These are phyloP conservation scores for Paramecium sonneborni DNA, from an alignment of 73 alveolate genomes.

Conservation along the genomic window DNA sequence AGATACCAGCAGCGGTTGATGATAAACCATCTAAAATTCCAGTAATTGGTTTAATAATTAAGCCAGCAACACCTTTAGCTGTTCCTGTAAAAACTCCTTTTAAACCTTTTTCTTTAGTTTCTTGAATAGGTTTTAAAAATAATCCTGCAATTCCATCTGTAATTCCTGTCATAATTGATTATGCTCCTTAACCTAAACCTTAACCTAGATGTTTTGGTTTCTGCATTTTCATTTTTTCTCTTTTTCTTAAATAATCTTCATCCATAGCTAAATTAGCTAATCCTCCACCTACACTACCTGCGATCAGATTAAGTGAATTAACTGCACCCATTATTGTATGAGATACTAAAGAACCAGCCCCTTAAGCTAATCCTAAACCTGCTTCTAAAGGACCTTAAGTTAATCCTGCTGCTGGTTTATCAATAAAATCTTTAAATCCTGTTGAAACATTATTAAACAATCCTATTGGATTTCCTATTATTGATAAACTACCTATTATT, in stretches of 20 bases:
- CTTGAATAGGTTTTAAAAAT: slow-evolving; percentile 51
- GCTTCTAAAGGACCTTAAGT: slow-evolving; percentile 62
- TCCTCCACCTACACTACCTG: slow-evolving; percentile 62
- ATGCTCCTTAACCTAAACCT: slow-evolving; percentile 14
- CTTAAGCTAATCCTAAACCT: slow-evolving; percentile 58
- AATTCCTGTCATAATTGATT: slow-evolving; percentile 32
- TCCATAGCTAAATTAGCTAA: slow-evolving; percentile 45
- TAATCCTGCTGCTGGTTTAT: slow-evolving; percentile 49
- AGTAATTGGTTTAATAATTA: slow-evolving; percentile 54
- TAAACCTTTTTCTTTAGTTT: slow-evolving; percentile 47
- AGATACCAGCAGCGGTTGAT: slow-evolving; percentile 37
- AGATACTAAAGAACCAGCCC: slow-evolving; percentile 48
- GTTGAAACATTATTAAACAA: slow-evolving; percentile 54
- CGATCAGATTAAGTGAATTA: slow-evolving; percentile 54
- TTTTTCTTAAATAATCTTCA: slow-evolving; percentile 52
- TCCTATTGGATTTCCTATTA: slow-evolving; percentile 64
- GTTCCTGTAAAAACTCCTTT: slow-evolving; percentile 53
- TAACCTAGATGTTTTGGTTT: slow-evolving; percentile 41
- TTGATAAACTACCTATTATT: slow-evolving; percentile 27
- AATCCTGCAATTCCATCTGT: slow-evolving; percentile 60
- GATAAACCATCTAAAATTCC: slow-evolving; percentile 58
- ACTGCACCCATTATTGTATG: slow-evolving; percentile 61
- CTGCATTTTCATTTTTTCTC: slow-evolving; percentile 43
- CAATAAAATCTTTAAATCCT: slow-evolving; percentile 40
- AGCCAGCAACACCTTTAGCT: slow-evolving; percentile 52